phyloP scores from a whole-genome alignment of 2,329 filamentous ascomycete species.

The Cytospora schulzeri region DNA sequence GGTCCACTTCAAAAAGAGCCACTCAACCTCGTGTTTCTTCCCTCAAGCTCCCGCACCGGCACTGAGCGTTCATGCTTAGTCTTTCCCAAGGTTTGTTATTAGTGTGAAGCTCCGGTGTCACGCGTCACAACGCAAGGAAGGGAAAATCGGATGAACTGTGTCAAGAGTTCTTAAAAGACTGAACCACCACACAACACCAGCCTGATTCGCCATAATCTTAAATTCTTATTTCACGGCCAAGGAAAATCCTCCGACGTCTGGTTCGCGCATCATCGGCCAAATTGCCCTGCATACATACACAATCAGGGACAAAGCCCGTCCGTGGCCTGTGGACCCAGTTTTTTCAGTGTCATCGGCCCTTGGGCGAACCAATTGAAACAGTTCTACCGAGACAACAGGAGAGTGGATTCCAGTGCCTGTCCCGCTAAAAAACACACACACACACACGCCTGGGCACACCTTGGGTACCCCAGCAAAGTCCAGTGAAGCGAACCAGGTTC shows the following conservation, averaged over 20 bases:
- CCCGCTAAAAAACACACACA: conserved; percentile 14
- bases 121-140: neutral
- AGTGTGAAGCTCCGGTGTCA: neutral
- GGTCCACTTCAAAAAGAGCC: neutral
- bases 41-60: neutral
- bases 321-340: neutral
- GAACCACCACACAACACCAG: neutral
- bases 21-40: neutral
- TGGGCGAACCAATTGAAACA: conserved; percentile 17
- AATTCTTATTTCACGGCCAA: conserved; percentile 18
- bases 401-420: conserved; percentile 15
- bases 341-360: conserved; percentile 15
- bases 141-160: neutral
- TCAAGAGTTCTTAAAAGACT: neutral
- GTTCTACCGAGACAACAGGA: neutral
- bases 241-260: conserved; percentile 17
- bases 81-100: too few relatives aligned
- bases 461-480: too few relatives aligned
- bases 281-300: neutral
- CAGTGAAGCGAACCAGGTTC: neutral
- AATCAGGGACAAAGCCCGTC: neutral
- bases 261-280: conserved; percentile 5
- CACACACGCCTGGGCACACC: neutral
- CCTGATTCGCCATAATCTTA: conserved; percentile 9
- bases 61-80: neutral